Evolutionary conservation across 441 rosid genomes (phyloP).

Genomic region (Rhodomyrtus psidioides): DNA sequence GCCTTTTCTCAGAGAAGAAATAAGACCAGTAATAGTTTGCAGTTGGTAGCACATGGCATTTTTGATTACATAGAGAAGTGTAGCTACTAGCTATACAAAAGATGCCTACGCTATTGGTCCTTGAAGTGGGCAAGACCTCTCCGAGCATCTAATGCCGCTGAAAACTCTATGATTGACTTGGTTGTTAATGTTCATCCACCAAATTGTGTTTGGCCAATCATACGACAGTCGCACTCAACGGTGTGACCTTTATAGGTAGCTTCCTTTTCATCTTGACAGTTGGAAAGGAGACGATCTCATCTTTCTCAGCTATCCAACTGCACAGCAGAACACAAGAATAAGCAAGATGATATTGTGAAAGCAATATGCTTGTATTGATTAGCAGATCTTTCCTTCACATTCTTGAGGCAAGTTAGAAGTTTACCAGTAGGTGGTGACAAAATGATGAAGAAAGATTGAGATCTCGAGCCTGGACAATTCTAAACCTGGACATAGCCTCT

Average conservation of each 20-base stretch:
- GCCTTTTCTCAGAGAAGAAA: neutral
- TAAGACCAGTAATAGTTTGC: neutral
- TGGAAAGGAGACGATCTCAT: slow-evolving; percentile 70
- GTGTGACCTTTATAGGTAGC: slow-evolving; percentile 59
- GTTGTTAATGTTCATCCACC: neutral
- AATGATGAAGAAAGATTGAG: slow-evolving; percentile 63
- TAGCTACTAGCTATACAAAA: neutral
- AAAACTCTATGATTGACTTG: neutral
- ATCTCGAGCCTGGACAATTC: slow-evolving; percentile 66
- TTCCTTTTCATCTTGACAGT: slow-evolving; percentile 83
- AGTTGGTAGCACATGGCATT: neutral
- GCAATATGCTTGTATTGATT: neutral
- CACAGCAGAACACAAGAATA: neutral
- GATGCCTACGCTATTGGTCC: neutral
- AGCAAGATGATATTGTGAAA: neutral
- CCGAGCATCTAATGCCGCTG: neutral
- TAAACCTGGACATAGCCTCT: slow-evolving; percentile 67
- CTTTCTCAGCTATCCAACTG: slow-evolving; percentile 83
- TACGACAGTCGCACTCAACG: slow-evolving; percentile 4
- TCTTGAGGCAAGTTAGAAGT: neutral
- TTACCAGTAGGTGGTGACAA: slow-evolving; percentile 53
- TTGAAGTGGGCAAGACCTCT: neutral
- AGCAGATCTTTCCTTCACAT: neutral
- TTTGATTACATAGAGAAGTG: neutral
- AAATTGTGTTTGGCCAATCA: neutral